Percentiles rank a stretch among this genome's conserved stretches.
Evolutionary conservation across 2,329 filamentous ascomycete genomes (phyloP).

Genomic region (Fusarium longipes): DNA sequence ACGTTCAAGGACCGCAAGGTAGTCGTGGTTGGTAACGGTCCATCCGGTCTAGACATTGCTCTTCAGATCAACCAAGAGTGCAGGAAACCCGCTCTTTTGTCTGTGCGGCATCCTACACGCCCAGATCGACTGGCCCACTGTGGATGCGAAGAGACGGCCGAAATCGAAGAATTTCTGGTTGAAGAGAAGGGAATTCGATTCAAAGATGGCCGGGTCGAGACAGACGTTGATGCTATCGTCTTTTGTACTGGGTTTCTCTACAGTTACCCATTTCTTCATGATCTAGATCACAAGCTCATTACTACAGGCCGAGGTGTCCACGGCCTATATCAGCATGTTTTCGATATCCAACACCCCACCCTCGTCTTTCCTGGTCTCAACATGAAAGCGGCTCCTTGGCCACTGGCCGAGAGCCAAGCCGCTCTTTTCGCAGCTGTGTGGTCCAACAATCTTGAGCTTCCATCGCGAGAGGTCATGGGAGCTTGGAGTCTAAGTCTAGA

Average conservation of each 20-base stretch:
- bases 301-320: slow-evolving; percentile 76
- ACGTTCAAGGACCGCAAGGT: slow-evolving; percentile 77
- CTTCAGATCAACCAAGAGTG: slow-evolving; percentile 75
- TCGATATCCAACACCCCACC: slow-evolving; percentile 80
- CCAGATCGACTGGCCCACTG: slow-evolving; percentile 58
- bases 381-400: slow-evolving; percentile 89
- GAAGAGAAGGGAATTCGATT: slow-evolving; percentile 72
- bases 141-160: slow-evolving; percentile 63
- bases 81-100: slow-evolving; percentile 71
- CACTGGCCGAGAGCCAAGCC: slow-evolving; percentile 80
- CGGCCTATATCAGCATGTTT: slow-evolving; percentile 81
- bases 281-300: slow-evolving; percentile 64
- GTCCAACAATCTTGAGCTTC: slow-evolving; percentile 75
- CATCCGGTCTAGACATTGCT: slow-evolving; percentile 86
- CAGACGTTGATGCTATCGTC: slow-evolving; percentile 77
- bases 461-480: slow-evolving; percentile 71
- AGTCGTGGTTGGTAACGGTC: slow-evolving; percentile 84
- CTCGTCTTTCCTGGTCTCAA: slow-evolving; percentile 81
- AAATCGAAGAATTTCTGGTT: slow-evolving; percentile 68
- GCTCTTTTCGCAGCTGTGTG: slow-evolving; percentile 82
- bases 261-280: slow-evolving; percentile 77
- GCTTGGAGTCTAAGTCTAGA: slow-evolving; percentile 75
- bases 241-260: slow-evolving; percentile 94
- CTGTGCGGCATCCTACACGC: slow-evolving; percentile 64
- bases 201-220: slow-evolving; percentile 71